Percentiles rank a stretch among this genome's conserved stretches.
phyloP scores from a whole-genome alignment of 331 rosid genomes.

The Rhamnella rubrinervis region DNA sequence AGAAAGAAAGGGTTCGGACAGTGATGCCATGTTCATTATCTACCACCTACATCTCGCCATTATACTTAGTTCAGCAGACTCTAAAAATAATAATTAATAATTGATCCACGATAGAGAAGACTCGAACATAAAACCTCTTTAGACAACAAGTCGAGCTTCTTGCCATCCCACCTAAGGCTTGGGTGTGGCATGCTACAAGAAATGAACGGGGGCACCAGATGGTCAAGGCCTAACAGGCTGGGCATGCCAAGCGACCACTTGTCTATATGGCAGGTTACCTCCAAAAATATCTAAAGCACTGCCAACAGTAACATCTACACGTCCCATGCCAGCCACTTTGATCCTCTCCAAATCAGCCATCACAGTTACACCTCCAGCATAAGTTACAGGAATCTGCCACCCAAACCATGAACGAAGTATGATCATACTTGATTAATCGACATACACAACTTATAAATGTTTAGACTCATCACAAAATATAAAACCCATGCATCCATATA shows the following conservation, averaged over 20 bases:
- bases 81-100: too few relatives aligned
- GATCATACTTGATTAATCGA: neutral
- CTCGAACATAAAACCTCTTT: too few relatives aligned
- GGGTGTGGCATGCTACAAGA: too few relatives aligned
- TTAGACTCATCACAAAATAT: neutral
- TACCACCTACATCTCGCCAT: too few relatives aligned
- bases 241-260: slow-evolving; percentile 84
- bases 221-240: slow-evolving; percentile 35
- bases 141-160: too few relatives aligned
- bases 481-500: neutral
- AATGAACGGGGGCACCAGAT: slow-evolving; percentile 22
- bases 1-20: too few relatives aligned
- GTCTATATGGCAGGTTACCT: slow-evolving; percentile 57
- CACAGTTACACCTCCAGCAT: slow-evolving; percentile 86
- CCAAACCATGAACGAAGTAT: neutral
- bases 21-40: too few relatives aligned
- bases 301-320: slow-evolving; percentile 80
- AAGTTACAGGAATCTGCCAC: slow-evolving; percentile 84
- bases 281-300: slow-evolving; percentile 91
- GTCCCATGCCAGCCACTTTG: slow-evolving; percentile 64
- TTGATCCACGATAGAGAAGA: too few relatives aligned
- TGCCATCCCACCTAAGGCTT: too few relatives aligned
- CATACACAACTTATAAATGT: neutral
- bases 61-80: too few relatives aligned
- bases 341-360: slow-evolving; percentile 86